Conservation (phyloP, 1,284 basidiomycete species). For the Bjerkandera adusta region DNA sequence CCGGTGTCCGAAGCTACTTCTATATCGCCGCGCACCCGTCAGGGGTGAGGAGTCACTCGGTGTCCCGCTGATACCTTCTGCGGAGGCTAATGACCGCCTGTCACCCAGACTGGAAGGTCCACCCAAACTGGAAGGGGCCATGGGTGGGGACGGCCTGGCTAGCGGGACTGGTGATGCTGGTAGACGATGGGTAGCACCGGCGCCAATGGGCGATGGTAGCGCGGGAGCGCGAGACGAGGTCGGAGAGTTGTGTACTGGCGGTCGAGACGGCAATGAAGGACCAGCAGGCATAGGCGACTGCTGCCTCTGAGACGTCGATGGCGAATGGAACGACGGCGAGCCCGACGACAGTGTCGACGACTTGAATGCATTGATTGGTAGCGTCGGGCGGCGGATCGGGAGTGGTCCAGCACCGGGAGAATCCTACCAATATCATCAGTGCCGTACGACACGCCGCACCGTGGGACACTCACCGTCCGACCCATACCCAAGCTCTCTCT, state of each 20-base stretch:
- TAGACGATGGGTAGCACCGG: slow-evolving; percentile 20
- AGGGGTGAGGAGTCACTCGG: slow-evolving; percentile 24
- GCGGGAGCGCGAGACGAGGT: slow-evolving; percentile 37
- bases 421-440: slow-evolving; percentile 21
- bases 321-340: slow-evolving; percentile 46
- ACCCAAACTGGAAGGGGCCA: slow-evolving; percentile 46
- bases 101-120: slow-evolving; percentile 40
- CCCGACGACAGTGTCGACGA: slow-evolving; percentile 61
- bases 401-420: slow-evolving; percentile 43
- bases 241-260: slow-evolving; percentile 33
- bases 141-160: slow-evolving; percentile 43
- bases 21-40: slow-evolving; percentile 37
- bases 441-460: background rate
- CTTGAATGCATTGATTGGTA: slow-evolving; percentile 66
- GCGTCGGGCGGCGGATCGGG: slow-evolving; percentile 51
- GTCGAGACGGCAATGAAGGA: slow-evolving; percentile 35
- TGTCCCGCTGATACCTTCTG: slow-evolving; percentile 24
- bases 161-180: slow-evolving; percentile 29
- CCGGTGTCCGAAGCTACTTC: slow-evolving; percentile 71
- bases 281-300: slow-evolving; percentile 38
- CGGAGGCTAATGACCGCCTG: slow-evolving; percentile 34
- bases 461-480: slow-evolving; percentile 29
- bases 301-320: slow-evolving; percentile 45
- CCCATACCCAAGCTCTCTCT: slow-evolving; percentile 38
- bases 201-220: slow-evolving; percentile 42